phyloP scores from a whole-genome alignment of 225 moss, liverwort and hornwort genomes.

The Bryum argenteum region DNA sequence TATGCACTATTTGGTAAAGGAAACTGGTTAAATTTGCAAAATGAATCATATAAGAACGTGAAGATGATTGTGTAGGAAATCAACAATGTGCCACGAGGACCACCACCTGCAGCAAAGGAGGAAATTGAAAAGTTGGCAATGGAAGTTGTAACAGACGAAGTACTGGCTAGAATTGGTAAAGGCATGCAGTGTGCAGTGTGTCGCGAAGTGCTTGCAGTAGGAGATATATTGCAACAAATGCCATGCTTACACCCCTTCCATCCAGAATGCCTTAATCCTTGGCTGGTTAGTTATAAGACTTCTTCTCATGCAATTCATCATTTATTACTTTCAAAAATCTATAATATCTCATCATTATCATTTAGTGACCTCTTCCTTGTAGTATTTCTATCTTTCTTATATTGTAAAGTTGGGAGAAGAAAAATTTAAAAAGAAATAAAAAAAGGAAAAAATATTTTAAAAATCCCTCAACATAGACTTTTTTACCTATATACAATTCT shows the following conservation, averaged over 20 bases:
- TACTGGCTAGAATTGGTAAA: constrained; percentile 53
- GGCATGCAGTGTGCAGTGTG: constrained; percentile 70
- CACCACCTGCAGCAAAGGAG: constrained; percentile 79
- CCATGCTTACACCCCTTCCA: constrained; percentile 51
- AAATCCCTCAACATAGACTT: too few relatives aligned
- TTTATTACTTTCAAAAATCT: too few relatives aligned
- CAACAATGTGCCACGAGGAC: constrained; percentile 53
- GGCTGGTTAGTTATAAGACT: constrained; percentile 32
- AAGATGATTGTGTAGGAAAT: constrained; percentile 47
- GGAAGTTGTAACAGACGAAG: constrained; percentile 47
- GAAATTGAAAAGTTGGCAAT: constrained; percentile 75
- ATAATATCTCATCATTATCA: too few relatives aligned
- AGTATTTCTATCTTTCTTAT: too few relatives aligned
- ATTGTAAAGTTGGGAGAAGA: too few relatives aligned
- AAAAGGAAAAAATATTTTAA: too few relatives aligned
- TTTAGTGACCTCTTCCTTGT: too few relatives aligned
- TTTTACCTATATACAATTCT: too few relatives aligned
- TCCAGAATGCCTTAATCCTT: constrained; percentile 44
- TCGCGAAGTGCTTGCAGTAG: constrained; percentile 32
- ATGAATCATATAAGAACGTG: background rate
- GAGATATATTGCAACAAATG: constrained; percentile 47
- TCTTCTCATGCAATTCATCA: background rate
- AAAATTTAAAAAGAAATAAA: too few relatives aligned
- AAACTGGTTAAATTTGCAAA: background rate
- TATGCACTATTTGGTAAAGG: too few relatives aligned